phyloP scores from a whole-genome alignment of 352 stramenopile genomes.

The Globisporangium lucens region DNA sequence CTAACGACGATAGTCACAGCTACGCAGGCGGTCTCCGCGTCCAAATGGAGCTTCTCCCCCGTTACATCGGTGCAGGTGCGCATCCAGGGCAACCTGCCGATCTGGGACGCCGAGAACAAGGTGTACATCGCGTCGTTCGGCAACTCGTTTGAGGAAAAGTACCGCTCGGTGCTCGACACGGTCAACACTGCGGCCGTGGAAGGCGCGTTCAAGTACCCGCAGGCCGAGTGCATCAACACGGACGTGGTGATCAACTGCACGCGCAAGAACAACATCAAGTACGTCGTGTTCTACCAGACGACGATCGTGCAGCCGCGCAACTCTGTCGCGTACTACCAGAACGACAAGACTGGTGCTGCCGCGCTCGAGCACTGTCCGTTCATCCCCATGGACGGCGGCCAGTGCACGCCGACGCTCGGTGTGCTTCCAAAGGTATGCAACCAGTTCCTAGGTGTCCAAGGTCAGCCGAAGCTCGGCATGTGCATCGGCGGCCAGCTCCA shows the following conservation, averaged over 20 bases:
- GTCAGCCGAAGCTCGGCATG: slow-evolving; percentile 40
- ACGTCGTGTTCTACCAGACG: slow-evolving; percentile 65
- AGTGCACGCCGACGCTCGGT: slow-evolving; percentile 45
- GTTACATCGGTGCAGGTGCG: slow-evolving; percentile 49
- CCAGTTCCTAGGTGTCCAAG: slow-evolving; percentile 47
- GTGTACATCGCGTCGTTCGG: slow-evolving; percentile 40
- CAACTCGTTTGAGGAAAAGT: slow-evolving; percentile 36
- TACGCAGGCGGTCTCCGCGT: neutral
- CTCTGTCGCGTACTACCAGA: slow-evolving; percentile 43
- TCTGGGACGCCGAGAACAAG: slow-evolving; percentile 32
- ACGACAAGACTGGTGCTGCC: slow-evolving; percentile 16
- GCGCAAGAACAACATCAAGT: slow-evolving; percentile 59
- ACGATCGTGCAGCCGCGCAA: slow-evolving; percentile 41
- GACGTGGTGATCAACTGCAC: slow-evolving; percentile 35
- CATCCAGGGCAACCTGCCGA: slow-evolving; percentile 45
- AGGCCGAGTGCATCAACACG: slow-evolving; percentile 58
- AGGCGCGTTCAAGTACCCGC: slow-evolving; percentile 56
- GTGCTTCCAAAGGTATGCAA: slow-evolving; percentile 41
- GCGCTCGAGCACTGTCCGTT: slow-evolving; percentile 50
- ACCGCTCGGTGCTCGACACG: slow-evolving; percentile 40
- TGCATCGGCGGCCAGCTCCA: slow-evolving; percentile 42
- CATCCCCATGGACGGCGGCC: slow-evolving; percentile 53
- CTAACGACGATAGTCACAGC: neutral
- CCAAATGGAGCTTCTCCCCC: slow-evolving; percentile 8
- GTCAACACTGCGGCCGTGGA: slow-evolving; percentile 57